Evolutionary conservation across 139 green algal genomes (phyloP).

Genomic region (Asterochloris sp.): DNA sequence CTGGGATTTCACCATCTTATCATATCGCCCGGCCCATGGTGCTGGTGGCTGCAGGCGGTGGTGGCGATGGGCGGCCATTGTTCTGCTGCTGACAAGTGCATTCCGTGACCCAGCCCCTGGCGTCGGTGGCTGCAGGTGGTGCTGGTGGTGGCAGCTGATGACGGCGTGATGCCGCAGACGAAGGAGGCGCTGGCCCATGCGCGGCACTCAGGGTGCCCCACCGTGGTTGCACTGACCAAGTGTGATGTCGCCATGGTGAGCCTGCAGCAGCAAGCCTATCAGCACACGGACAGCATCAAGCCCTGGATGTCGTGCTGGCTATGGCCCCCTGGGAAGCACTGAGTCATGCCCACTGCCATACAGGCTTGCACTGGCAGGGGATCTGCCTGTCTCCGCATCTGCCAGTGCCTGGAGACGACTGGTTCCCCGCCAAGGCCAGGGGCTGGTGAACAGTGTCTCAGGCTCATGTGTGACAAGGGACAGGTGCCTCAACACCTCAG

Average conservation of each 20-base stretch:
- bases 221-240: slow-evolving; percentile 92
- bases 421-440: no score
- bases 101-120: no score
- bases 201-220: slow-evolving; percentile 53
- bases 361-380: background rate
- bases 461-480: no score
- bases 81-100: background rate
- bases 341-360: background rate
- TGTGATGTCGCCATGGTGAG: slow-evolving; percentile 58
- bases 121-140: slow-evolving; percentile 40
- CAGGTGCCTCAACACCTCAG: no score
- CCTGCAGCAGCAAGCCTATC: background rate
- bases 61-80: background rate
- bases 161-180: slow-evolving; percentile 88
- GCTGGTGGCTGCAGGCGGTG: background rate
- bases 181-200: slow-evolving; percentile 74
- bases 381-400: no score
- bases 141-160: slow-evolving; percentile 86
- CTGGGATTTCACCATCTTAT: no score
- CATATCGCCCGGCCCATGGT: no score
- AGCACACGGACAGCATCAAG: no score
- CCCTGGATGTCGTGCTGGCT: no score
- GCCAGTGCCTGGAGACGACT: no score
- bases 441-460: no score
- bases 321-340: background rate